Percentiles rank a stretch among this genome's conserved stretches.
Evolutionary conservation across 2,329 filamentous ascomycete species (phyloP).

Genomic region (Ascochyta rabiei): DNA sequence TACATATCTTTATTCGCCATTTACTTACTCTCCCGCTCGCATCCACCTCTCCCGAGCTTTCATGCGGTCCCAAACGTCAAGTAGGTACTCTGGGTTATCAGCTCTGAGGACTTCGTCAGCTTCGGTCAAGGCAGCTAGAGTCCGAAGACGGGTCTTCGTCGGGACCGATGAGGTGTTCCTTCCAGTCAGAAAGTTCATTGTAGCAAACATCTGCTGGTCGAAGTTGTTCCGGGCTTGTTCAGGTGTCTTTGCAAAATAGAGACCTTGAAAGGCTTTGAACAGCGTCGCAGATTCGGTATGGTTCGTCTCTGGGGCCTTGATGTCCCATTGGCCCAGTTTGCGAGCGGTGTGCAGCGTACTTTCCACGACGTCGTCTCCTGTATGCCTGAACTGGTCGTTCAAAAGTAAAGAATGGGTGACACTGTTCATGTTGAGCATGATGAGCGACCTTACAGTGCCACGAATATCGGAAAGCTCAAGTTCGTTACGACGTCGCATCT

Average conservation of each 20-base stretch:
- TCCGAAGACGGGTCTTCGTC: constrained; percentile 36
- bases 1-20: too few species aligned
- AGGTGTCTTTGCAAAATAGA: constrained; percentile 70
- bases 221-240: constrained; percentile 62
- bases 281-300: constrained; percentile 70
- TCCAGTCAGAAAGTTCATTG: constrained; percentile 48
- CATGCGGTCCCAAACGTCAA: constrained; percentile 67
- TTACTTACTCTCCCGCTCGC: constrained; percentile 74
- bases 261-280: constrained; percentile 80
- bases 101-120: constrained; percentile 77
- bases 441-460: constrained; percentile 77
- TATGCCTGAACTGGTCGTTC: constrained; percentile 66
- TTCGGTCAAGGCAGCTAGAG: constrained; percentile 76
- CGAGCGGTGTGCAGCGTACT: constrained; percentile 80
- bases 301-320: constrained; percentile 71
- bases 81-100: constrained; percentile 64
- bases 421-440: constrained; percentile 81
- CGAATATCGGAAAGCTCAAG: constrained; percentile 65
- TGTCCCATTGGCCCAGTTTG: constrained; percentile 88
- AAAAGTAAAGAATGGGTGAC: constrained; percentile 81
- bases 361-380: constrained; percentile 65
- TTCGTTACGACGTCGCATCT: constrained; percentile 68
- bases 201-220: constrained; percentile 63
- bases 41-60: constrained; percentile 76
- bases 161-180: constrained; percentile 33